Percentiles rank a stretch among this genome's conserved stretches.
Evolutionary conservation across 305 asterid genomes (phyloP).

Genomic region (Fraxinus velutina): DNA sequence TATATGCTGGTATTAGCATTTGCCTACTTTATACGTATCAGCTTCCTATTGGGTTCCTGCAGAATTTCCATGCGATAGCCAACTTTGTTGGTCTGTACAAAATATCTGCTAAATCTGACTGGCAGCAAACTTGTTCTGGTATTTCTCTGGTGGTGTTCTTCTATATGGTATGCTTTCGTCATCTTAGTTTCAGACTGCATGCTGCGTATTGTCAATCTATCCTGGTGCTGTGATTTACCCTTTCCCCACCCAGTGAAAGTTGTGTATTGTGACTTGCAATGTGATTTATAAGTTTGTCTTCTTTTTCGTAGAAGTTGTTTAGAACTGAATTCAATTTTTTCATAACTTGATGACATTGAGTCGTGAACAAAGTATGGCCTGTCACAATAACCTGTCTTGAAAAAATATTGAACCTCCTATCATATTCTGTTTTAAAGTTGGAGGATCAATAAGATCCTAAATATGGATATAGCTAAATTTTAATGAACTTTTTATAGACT

Average conservation of each 20-base stretch:
- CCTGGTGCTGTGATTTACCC: not conserved
- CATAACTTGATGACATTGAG: not conserved
- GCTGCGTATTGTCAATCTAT: constrained; percentile 13
- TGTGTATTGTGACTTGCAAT: not conserved
- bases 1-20: constrained; percentile 73
- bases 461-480: not conserved
- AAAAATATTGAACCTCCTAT: not conserved
- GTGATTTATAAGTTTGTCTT: not conserved
- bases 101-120: constrained; percentile 54
- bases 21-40: constrained; percentile 77
- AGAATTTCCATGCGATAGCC: constrained; percentile 39
- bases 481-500: not conserved
- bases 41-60: constrained; percentile 70
- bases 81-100: constrained; percentile 70
- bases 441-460: not conserved
- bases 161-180: constrained; percentile 67
- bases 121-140: constrained; percentile 79
- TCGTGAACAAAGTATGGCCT: not conserved
- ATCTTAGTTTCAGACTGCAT: constrained; percentile 24
- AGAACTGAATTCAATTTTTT: not conserved
- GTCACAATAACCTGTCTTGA: not conserved
- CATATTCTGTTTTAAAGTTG: not conserved
- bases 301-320: not conserved
- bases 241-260: not conserved
- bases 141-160: constrained; percentile 72